Evolutionary conservation across 495 filamentous ascomycete genomes (phyloP).

Genomic region (Penicillium daleae): DNA sequence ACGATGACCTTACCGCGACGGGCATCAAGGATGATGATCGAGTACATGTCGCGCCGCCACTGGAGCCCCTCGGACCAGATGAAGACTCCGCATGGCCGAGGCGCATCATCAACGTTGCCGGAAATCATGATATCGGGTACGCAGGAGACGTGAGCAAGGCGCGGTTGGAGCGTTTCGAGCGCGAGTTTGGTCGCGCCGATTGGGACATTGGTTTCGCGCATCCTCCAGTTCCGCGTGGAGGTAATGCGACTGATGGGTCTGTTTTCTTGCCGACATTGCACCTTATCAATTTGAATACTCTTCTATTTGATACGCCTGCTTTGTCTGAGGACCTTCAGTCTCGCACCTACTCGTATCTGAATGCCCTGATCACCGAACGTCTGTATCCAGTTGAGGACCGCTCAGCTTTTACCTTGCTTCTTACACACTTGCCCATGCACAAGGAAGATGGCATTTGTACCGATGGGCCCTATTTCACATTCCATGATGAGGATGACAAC

Average conservation of each 20-base stretch:
- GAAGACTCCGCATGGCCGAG: conserved; percentile 64
- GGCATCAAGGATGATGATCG: conserved; percentile 27
- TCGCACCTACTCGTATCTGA: conserved; percentile 76
- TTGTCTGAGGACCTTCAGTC: conserved; percentile 64
- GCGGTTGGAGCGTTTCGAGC: conserved; percentile 77
- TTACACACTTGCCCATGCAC: conserved; percentile 91
- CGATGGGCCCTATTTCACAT: conserved; percentile 79
- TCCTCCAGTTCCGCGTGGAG: conserved; percentile 38
- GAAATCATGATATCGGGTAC: conserved; percentile 97
- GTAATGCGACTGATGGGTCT: conserved; percentile 15
- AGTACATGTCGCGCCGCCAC: conserved; percentile 42
- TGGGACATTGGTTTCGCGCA: conserved; percentile 78
- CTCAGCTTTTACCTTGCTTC: conserved; percentile 73
- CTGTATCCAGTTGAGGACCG: conserved; percentile 67
- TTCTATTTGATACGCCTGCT: conserved; percentile 88
- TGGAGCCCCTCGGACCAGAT: conserved; percentile 54
- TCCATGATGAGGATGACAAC: conserved; percentile 57
- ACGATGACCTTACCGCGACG: conserved; percentile 57
- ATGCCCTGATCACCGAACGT: conserved; percentile 64
- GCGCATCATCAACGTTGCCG: conserved; percentile 83
- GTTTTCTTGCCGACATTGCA: conserved; percentile 58
- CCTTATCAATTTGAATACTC: conserved; percentile 83
- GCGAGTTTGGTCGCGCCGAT: conserved; percentile 80
- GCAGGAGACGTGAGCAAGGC: conserved; percentile 79
- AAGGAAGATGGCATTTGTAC: conserved; percentile 82